Conservation (phyloP, 345 rosid species). For the Gossypium rotundifolium region DNA sequence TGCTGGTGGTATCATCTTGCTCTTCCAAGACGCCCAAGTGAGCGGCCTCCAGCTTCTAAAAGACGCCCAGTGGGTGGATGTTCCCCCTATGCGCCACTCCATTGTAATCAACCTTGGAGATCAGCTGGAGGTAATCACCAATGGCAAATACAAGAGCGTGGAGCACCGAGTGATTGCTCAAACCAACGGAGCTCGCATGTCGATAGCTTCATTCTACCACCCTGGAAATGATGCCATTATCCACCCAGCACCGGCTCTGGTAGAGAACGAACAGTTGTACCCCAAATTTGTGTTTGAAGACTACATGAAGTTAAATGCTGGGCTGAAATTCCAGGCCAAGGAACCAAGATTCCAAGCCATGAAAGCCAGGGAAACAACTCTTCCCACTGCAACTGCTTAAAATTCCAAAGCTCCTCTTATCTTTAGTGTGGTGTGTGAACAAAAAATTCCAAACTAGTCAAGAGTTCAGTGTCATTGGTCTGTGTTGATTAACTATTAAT, state of each 20-base stretch:
- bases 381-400: slow-evolving; percentile 40
- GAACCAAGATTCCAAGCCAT: slow-evolving; percentile 94
- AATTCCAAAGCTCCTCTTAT: too few relatives aligned
- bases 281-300: slow-evolving; percentile 85
- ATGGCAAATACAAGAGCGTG: slow-evolving; percentile 89
- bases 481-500: not conserved
- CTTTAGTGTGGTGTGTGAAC: too few relatives aligned
- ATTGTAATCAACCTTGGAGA: slow-evolving; percentile 92
- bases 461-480: not conserved
- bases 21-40: slow-evolving; percentile 83
- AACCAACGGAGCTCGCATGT: slow-evolving; percentile 69
- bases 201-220: slow-evolving; percentile 87
- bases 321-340: slow-evolving; percentile 77
- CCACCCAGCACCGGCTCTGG: slow-evolving; percentile 62
- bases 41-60: slow-evolving; percentile 94
- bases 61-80: slow-evolving; percentile 83
- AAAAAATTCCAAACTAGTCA: too few relatives aligned
- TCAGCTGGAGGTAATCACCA: slow-evolving; percentile 91
- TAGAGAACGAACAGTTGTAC: slow-evolving; percentile 44
- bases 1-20: slow-evolving; percentile 91
- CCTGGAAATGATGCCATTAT: slow-evolving; percentile 85
- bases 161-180: slow-evolving; percentile 84
- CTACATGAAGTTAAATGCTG: slow-evolving; percentile 78
- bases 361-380: slow-evolving; percentile 40
- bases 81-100: slow-evolving; percentile 94